Conservation (phyloP, 1,139 yeast genomes). For the Eremothecium gossypii region DNA sequence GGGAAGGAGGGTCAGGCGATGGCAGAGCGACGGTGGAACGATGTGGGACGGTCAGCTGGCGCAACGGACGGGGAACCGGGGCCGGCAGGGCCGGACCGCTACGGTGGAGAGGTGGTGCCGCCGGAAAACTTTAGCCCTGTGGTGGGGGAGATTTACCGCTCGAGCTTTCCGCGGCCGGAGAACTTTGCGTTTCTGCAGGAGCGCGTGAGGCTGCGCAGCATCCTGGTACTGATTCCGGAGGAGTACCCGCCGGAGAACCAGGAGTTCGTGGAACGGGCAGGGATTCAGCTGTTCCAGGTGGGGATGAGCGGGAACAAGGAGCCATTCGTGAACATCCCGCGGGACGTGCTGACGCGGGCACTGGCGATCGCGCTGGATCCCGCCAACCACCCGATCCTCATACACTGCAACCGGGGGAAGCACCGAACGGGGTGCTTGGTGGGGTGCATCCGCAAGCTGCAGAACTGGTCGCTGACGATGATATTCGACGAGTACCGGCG, state of each 20-base stretch:
- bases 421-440: constrained; percentile 95
- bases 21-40: too few species aligned
- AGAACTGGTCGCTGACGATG: constrained; percentile 86
- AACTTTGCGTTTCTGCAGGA: constrained; percentile 62
- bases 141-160: constrained; percentile 67
- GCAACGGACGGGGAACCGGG: too few species aligned
- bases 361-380: constrained; percentile 75
- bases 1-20: too few species aligned
- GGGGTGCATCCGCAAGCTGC: constrained; percentile 81
- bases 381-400: constrained; percentile 76
- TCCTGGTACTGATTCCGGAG: constrained; percentile 82
- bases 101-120: constrained; percentile 34
- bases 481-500: constrained; percentile 91
- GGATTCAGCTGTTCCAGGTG: constrained; percentile 67
- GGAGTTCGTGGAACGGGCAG: constrained; percentile 50
- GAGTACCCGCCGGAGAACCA: constrained; percentile 74
- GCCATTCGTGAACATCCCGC: constrained; percentile 80
- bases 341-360: constrained; percentile 70
- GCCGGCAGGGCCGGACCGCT: too few species aligned
- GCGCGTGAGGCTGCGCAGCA: constrained; percentile 53
- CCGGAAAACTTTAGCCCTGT: constrained; percentile 93
- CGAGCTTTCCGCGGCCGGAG: constrained; percentile 81
- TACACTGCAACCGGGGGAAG: constrained; percentile 93
- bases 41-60: too few species aligned
- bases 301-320: constrained; percentile 96